Conservation (phyloP, 345 rosid genomes). For the Brassica juncea region DNA sequence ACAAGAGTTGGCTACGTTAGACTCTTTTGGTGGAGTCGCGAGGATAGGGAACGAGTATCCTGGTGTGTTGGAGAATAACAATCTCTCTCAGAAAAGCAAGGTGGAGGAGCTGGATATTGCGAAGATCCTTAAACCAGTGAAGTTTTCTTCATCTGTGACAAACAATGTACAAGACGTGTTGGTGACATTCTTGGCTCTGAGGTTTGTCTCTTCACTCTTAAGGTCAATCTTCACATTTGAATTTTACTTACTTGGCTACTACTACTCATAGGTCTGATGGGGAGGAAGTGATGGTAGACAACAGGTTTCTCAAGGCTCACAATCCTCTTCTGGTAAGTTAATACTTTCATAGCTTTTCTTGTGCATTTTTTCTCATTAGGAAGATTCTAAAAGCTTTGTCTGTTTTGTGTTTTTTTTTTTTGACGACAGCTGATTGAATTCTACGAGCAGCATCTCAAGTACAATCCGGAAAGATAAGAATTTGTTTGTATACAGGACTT, state of each 20-base stretch:
- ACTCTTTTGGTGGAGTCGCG: conserved; percentile 50
- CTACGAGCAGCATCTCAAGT: conserved; percentile 93
- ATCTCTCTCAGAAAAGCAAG: conserved; percentile 44
- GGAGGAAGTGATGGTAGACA: conserved; percentile 80
- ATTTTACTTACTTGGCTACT: background rate
- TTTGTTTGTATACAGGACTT: conserved; percentile 39
- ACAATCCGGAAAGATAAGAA: conserved; percentile 42
- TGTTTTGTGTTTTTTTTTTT: background rate
- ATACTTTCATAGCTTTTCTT: background rate
- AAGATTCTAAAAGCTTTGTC: conserved; percentile 11
- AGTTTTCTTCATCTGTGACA: conserved; percentile 63
- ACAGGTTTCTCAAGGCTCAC: conserved; percentile 79
- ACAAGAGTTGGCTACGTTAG: conserved; percentile 41
- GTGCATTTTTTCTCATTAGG: conserved; percentile 11
- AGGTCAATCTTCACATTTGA: background rate
- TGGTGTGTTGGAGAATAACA: conserved; percentile 31
- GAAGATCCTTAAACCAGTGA: conserved; percentile 74
- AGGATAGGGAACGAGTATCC: conserved; percentile 51
- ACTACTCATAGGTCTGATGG: conserved; percentile 76
- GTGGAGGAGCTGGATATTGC: conserved; percentile 52
- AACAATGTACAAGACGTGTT: conserved; percentile 65
- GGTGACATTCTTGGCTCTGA: conserved; percentile 73
- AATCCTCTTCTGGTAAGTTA: conserved; percentile 82
- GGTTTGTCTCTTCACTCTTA: conserved; percentile 51
- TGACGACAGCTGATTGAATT: conserved; percentile 71